These are phyloP conservation scores for Alternaria atra DNA, from an alignment of 2,329 filamentous ascomycete genomes.

Conservation along the genomic window DNA sequence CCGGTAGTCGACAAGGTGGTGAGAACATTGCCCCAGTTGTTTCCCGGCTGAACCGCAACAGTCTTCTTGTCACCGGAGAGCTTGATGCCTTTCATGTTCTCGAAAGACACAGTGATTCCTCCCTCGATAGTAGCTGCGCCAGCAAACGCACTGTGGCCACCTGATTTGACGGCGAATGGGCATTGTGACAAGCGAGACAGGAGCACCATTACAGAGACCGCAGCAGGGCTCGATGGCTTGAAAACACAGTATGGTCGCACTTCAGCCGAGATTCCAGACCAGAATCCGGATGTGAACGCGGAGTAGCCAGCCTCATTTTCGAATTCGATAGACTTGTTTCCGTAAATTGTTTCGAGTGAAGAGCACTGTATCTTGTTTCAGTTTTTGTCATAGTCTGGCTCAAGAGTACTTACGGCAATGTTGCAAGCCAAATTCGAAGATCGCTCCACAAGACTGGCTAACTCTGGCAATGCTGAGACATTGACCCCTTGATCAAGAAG, in stretches of 20 bases:
- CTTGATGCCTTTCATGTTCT: conserved; percentile 38
- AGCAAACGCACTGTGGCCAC: conserved; percentile 52
- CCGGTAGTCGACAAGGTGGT: conserved; percentile 22
- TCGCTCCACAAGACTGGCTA: conserved; percentile 2
- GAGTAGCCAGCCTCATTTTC: conserved; percentile 16
- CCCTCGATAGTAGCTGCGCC: conserved; percentile 53
- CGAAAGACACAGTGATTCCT: conserved; percentile 56
- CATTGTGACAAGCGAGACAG: conserved; percentile 26
- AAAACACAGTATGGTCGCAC: conserved; percentile 37
- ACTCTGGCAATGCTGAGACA: conserved; percentile 16
- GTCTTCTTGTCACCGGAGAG: conserved; percentile 35
- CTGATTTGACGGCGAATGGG: conserved; percentile 55
- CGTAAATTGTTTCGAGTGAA: conserved; percentile 28
- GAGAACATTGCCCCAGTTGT: conserved; percentile 46
- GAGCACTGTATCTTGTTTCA: conserved; percentile 15
- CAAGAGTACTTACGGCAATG: conserved; percentile 20
- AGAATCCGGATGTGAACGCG: conserved; percentile 25
- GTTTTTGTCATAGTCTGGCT: not conserved
- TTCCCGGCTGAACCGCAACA: conserved; percentile 43
- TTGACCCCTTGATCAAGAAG: conserved; percentile 23
- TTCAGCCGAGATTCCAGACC: conserved; percentile 31
- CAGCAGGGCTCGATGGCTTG: conserved; percentile 22
- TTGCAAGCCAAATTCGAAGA: conserved; percentile 13
- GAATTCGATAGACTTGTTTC: conserved; percentile 17
- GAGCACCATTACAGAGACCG: conserved; percentile 25